These are phyloP conservation scores for Talaromyces sp. DNA, from an alignment of 2,329 filamentous ascomycete genomes.

Conservation along the genomic window DNA sequence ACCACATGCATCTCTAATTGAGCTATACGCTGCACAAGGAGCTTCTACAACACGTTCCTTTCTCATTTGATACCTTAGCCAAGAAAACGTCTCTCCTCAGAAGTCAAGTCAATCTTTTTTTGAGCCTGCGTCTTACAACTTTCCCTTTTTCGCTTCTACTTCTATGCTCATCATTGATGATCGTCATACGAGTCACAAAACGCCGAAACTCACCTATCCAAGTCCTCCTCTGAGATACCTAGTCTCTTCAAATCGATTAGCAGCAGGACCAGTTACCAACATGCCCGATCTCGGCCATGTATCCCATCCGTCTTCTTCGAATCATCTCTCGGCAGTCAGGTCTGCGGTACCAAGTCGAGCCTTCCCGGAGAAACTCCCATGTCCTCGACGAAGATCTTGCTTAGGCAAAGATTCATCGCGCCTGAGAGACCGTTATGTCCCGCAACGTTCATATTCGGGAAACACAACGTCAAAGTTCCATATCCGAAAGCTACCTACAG, in stretches of 20 bases:
- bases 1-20: slow-evolving; percentile 15
- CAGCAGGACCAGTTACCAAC: background rate
- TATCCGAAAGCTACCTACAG: slow-evolving; percentile 50
- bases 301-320: background rate
- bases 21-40: slow-evolving; percentile 18
- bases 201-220: background rate
- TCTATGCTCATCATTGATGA: slow-evolving; percentile 4
- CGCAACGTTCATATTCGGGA: slow-evolving; percentile 44
- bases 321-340: background rate
- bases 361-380: background rate
- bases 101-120: slow-evolving; percentile 19
- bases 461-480: slow-evolving; percentile 52
- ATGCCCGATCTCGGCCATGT: background rate
- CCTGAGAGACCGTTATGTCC: slow-evolving; percentile 58
- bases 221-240: background rate
- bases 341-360: background rate
- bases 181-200: background rate
- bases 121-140: slow-evolving; percentile 13
- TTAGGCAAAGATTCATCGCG: background rate
- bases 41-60: slow-evolving; percentile 29
- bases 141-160: background rate
- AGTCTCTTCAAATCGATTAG: background rate
- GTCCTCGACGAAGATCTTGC: background rate
- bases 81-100: slow-evolving; percentile 26
- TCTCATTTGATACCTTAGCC: slow-evolving; percentile 25